Evolutionary conservation across 768 basidiomycete genomes (phyloP), one percentile per base, ranked within the genome.

Genomic region (Pleurotus ostreatus): DNA sequence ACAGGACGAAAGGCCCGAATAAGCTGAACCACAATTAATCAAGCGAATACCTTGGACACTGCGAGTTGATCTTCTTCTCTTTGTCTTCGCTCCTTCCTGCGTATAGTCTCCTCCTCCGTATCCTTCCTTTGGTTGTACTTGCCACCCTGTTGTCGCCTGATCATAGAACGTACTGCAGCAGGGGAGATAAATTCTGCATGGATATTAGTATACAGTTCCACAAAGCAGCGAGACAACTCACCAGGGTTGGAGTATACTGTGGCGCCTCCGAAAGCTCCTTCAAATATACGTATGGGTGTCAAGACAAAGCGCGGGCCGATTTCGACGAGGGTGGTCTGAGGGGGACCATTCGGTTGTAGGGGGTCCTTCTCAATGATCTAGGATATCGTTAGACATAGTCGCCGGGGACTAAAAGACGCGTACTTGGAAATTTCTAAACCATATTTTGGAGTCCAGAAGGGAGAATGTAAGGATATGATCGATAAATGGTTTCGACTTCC

Each of bases 351-450:
- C 1, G 93, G 91, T 63, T 92, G 88, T 45, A 89, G 68, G 13
- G 95, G 93, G 68, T 97, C 94, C 69, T 95, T 98, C 71, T 97
- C 94, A 55, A 97, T 74, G 59, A 96, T 95, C 92, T 97, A 66
- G 20, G 60, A 53, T 20, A 22, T 13, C 22, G 62, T 60, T 59
- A 57, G 63, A 60, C 59, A 54, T 51, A 56, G 39, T 25, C 26
- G 26, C n/a, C 20, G 25, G 44, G 16, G 12, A 23, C 40, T 44
- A 16, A 39, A n/a, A 37, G 46, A 58, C 41, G 66, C 76, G 61
- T 57, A 94, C 93, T 82, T 99, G 97, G 77, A 89, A 99, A 72
- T 98, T 98, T 61, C 97, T 85, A 79, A 98, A 98, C 97, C 97
- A 99, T 61, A 98, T 93, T 70, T 97, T 98, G 65, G 82, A 81